phyloP scores from a whole-genome alignment of 2,329 filamentous ascomycete genomes.

The Dothiorella sarmentorum region DNA sequence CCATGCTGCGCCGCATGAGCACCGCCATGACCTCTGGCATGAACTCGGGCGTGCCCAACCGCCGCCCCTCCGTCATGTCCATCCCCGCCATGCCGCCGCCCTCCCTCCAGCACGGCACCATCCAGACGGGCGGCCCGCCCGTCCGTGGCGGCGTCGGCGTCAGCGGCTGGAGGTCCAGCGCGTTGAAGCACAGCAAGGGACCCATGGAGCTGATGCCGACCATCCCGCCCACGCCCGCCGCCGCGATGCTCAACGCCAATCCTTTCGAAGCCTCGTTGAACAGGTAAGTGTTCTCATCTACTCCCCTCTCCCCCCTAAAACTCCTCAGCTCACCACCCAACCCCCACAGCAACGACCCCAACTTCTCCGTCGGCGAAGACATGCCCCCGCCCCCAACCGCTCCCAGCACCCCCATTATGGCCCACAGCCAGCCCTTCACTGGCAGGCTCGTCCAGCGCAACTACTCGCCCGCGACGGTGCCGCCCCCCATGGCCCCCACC shows the following conservation, averaged over 20 bases:
- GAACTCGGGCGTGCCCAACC: conserved; percentile 4
- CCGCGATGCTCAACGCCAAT: conserved; percentile 15
- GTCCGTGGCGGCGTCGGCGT: not conserved
- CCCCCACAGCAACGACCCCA: conserved; percentile 1
- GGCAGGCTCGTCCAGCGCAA: not conserved
- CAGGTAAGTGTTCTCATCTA: not conserved
- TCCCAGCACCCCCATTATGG: not conserved
- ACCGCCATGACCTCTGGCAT: conserved; percentile 15
- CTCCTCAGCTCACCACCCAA: not conserved
- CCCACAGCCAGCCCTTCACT: not conserved
- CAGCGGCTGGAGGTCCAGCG: conserved; percentile 1
- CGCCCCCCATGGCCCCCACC: not conserved
- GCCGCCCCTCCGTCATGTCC: conserved; percentile 13
- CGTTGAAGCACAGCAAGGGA: conserved; percentile 12
- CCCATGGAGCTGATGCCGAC: conserved; percentile 15
- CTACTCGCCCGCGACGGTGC: not conserved
- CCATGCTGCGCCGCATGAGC: conserved; percentile 19
- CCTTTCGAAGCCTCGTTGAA: conserved; percentile 14
- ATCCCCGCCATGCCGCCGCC: not conserved
- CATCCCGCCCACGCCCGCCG: conserved; percentile 15
- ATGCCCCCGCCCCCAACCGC: conserved; percentile 6
- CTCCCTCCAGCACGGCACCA: not conserved
- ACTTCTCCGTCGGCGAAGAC: conserved; percentile 17
- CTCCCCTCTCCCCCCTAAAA: not conserved
- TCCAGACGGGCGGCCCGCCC: not conserved